Evolutionary conservation across 1,284 basidiomycete species (phyloP).

Genomic region (Neolentinus lepideus): DNA sequence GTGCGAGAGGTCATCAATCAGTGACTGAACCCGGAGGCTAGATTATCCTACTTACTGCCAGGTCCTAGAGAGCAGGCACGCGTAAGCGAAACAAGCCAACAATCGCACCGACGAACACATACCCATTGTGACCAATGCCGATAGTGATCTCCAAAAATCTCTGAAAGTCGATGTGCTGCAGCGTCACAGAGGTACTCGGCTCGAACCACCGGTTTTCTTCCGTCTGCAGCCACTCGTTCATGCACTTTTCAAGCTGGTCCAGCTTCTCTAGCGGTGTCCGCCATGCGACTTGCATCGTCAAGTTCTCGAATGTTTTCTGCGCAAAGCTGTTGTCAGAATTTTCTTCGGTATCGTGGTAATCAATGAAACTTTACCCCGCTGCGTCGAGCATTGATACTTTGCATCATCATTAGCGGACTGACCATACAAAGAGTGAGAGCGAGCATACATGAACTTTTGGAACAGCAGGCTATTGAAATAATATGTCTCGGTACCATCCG

Average conservation of each 20-base stretch:
- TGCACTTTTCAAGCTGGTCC: slow-evolving; percentile 52
- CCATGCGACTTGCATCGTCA: slow-evolving; percentile 70
- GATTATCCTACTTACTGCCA: slow-evolving; percentile 6
- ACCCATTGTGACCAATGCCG: slow-evolving; percentile 65
- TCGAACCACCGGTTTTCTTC: slow-evolving; percentile 74
- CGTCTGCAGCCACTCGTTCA: slow-evolving; percentile 68
- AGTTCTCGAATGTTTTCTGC: slow-evolving; percentile 60
- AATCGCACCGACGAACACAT: slow-evolving; percentile 13
- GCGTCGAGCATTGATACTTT: slow-evolving; percentile 61
- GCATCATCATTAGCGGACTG: not conserved
- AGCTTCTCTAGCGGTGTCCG: slow-evolving; percentile 62
- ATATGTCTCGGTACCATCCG: slow-evolving; percentile 68
- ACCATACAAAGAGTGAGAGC: slow-evolving; percentile 1
- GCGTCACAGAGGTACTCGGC: slow-evolving; percentile 51
- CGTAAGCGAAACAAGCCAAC: not conserved
- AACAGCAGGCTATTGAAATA: slow-evolving; percentile 74
- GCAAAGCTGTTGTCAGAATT: slow-evolving; percentile 8
- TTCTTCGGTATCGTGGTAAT: not conserved
- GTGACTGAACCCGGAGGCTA: slow-evolving; percentile 1
- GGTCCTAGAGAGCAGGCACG: slow-evolving; percentile 10
- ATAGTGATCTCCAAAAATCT: slow-evolving; percentile 60
- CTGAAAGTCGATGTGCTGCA: slow-evolving; percentile 59
- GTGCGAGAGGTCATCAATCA: not conserved
- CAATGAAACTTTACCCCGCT: slow-evolving; percentile 40
- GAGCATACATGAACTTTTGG: slow-evolving; percentile 56